Conservation (phyloP, 2,329 filamentous ascomycete genomes). For the Apiospora rasikravindrae region DNA sequence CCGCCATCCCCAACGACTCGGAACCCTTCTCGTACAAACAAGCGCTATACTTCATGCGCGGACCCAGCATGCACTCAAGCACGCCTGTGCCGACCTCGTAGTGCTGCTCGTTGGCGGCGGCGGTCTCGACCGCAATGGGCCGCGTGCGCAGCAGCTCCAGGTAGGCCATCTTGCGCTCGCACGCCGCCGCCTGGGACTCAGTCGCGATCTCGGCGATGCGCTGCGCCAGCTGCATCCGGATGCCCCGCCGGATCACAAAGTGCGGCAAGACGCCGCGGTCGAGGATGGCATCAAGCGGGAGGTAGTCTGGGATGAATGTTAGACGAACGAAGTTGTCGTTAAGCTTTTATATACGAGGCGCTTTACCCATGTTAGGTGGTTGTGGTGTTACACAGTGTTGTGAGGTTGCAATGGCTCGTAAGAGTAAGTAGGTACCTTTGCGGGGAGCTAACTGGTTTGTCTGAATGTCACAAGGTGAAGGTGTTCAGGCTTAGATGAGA, state of each 20-base stretch:
- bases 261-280: constrained; percentile 71
- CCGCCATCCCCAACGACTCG: constrained; percentile 69
- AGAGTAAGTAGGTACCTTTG: neutral
- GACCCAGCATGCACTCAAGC: constrained; percentile 64
- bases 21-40: constrained; percentile 68
- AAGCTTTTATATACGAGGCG: neutral
- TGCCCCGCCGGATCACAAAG: constrained; percentile 66
- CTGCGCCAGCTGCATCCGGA: constrained; percentile 68
- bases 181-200: constrained; percentile 57
- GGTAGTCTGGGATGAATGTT: neutral
- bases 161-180: constrained; percentile 67
- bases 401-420: neutral
- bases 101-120: constrained; percentile 70
- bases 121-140: constrained; percentile 73
- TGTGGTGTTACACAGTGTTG: neutral
- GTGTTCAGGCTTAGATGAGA: neutral
- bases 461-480: neutral
- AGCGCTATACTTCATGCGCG: constrained; percentile 75
- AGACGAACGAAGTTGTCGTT: neutral
- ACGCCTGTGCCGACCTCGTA: constrained; percentile 75
- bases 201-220: constrained; percentile 61
- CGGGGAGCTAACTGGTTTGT: neutral
- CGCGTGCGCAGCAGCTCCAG: constrained; percentile 61
- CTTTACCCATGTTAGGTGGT: constrained; percentile 14
- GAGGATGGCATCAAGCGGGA: constrained; percentile 45